Base-by-base conservation (phyloP, 1,284 basidiomycete species). In the Earliella scabrosa region DNA sequence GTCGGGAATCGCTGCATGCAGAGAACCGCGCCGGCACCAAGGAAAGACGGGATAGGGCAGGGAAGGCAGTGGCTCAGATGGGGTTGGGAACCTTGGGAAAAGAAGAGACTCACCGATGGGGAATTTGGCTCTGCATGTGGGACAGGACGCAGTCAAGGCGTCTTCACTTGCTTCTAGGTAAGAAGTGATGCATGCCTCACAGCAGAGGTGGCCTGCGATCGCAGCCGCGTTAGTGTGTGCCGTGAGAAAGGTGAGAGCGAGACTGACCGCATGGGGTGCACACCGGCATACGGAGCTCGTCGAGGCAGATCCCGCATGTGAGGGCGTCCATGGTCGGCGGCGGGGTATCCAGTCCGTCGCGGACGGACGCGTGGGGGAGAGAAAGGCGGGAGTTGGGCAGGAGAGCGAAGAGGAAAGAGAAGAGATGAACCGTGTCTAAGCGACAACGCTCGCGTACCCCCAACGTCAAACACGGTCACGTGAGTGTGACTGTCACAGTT, bases 251-350 rank as follows among this genome's bases (percentile, higher is more conserved):
- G 11, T 4, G 16, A 20, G 16, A 6, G 41, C 10, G 36, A 18
- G 27, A 69, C 78, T 57, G 57, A 86, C 86, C 86, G 61, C 87
- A 89, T 1, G 86, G 87, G 2, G 82, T 75, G 41, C 74, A 80
- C 2, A 87, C 81, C 0, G 87, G 86, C 10, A 76, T 74, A 40
- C 75, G 78, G 56, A 83, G 71, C 3, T 64, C 61, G 9, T 79
- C 78, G 16, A 89, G 74, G 59, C 86, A 88, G 54, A 89, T 87
- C n/a, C 80, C 76, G 71, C 86, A 88, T 35, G 79, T 63, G 50
- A 69, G 69, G 8, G 56, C 66, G 34, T 74, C 66, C 79, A 82
- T 79, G 36, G 40, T 43, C 7, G 39, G 23, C n/a, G 48, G 43
- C 75, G 40, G 27, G 52, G 54, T 55, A 54, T 58, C 56, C 57